A percentile compares a stretch with the other conserved stretches of the same genome.
Evolutionary conservation across 129 eudicot genomes (phyloP).

Genomic region (Flaveria robusta): DNA sequence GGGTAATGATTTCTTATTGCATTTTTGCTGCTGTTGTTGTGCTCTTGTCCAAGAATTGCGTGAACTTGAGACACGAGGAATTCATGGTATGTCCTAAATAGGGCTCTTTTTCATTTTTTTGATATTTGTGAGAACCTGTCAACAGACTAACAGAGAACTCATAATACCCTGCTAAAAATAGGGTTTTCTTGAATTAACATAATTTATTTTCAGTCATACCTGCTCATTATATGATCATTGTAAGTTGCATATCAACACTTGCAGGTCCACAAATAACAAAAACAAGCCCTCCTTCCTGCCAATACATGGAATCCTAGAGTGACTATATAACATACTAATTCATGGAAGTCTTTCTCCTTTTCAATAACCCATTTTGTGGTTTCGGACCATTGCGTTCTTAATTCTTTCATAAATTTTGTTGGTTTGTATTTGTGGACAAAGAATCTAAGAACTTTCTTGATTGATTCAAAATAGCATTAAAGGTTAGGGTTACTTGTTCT

Average conservation of each 20-base stretch:
- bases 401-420: neutral
- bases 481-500: too few species aligned
- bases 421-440: neutral
- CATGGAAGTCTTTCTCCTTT: neutral
- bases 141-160: neutral
- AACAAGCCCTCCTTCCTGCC: conserved; percentile 68
- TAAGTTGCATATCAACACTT: conserved; percentile 23
- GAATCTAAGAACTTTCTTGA: neutral
- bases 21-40: conserved; percentile 78
- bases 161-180: neutral
- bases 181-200: neutral
- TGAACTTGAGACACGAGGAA: conserved; percentile 62
- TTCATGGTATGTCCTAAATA: conserved; percentile 43
- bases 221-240: conserved; percentile 14
- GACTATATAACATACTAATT: neutral
- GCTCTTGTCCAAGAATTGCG: conserved; percentile 87
- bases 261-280: conserved; percentile 58
- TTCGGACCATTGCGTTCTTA: neutral
- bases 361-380: conserved; percentile 1
- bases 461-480: neutral
- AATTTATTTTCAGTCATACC: neutral
- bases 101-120: neutral
- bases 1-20: conserved; percentile 60
- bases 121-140: neutral
- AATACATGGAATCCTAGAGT: conserved; percentile 54